Evolutionary conservation across 2,329 filamentous ascomycete genomes (phyloP).

Genomic region (Thielaviopsis punctulata): DNA sequence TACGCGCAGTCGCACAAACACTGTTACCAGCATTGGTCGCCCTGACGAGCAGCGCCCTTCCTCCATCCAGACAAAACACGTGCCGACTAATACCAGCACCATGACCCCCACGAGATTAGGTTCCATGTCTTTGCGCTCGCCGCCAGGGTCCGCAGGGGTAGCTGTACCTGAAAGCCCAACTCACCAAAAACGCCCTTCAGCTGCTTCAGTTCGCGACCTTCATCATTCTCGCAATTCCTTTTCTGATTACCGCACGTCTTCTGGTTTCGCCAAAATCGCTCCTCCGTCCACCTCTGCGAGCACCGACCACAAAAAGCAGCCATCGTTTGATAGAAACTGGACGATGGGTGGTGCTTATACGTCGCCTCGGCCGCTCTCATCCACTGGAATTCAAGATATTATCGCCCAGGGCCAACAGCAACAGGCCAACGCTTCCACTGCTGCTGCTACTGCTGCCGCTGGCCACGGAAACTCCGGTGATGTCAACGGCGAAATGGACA

Average conservation of each 20-base stretch:
- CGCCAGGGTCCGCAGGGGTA: conserved; percentile 13
- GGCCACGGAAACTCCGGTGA: conserved; percentile 23
- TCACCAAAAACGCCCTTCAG: conserved; percentile 46
- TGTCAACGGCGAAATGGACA: conserved; percentile 49
- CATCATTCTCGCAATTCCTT: conserved; percentile 48
- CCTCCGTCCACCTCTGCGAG: conserved; percentile 18
- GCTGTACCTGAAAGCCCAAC: conserved; percentile 32
- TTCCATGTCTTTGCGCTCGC: conserved; percentile 10
- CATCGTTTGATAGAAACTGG: conserved; percentile 56
- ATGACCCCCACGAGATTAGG: conserved; percentile 32
- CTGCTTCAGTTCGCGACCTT: conserved; percentile 64
- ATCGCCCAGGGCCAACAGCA: not conserved
- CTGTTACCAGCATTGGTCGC: conserved; percentile 30
- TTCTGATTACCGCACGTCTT: conserved; percentile 35
- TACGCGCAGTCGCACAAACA: conserved; percentile 38
- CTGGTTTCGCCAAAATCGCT: conserved; percentile 65
- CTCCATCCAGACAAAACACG: conserved; percentile 30
- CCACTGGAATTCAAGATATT: conserved; percentile 31
- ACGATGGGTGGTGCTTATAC: conserved; percentile 37
- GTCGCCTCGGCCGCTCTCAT: conserved; percentile 29
- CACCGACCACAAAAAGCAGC: conserved; percentile 40
- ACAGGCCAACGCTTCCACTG: not conserved
- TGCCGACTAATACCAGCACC: conserved; percentile 31
- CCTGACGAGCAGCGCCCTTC: conserved; percentile 27
- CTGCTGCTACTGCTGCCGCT: conserved; percentile 12